phyloP scores from a whole-genome alignment of 2,329 filamentous ascomycete species.

The Cladosporium sp. region DNA sequence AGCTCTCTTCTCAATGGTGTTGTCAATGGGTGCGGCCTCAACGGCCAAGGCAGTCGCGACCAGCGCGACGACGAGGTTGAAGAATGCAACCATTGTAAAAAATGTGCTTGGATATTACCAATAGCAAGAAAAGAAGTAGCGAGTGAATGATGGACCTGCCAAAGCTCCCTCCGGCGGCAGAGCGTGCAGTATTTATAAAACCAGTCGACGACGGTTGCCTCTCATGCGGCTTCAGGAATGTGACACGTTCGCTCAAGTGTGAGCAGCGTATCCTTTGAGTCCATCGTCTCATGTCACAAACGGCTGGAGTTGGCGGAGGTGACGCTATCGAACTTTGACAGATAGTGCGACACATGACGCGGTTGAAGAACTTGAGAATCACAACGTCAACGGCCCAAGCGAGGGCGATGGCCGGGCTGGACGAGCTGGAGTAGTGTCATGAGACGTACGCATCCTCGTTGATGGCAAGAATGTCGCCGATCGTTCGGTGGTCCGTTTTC shows the following conservation, averaged over 20 bases:
- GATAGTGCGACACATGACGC: background rate
- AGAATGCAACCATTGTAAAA: background rate
- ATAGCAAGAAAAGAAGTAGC: background rate
- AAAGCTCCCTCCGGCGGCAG: background rate
- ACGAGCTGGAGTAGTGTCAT: background rate
- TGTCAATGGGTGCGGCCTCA: background rate
- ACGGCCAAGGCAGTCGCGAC: background rate
- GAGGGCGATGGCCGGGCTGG: background rate
- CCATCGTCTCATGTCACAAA: background rate
- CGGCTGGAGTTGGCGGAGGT: background rate
- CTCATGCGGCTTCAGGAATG: background rate
- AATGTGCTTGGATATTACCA: background rate
- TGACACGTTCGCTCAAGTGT: background rate
- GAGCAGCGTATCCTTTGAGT: background rate
- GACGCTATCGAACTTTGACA: background rate
- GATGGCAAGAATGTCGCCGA: background rate
- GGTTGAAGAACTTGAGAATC: background rate
- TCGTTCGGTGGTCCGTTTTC: background rate
- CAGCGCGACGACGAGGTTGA: background rate
- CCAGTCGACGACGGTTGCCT: background rate
- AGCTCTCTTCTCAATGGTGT: background rate
- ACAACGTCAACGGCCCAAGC: background rate
- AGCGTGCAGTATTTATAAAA: background rate
- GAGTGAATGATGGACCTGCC: background rate
- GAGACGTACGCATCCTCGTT: background rate